phyloP scores from a whole-genome alignment of 805 yeast genomes.

The Sungouiella blattae region DNA sequence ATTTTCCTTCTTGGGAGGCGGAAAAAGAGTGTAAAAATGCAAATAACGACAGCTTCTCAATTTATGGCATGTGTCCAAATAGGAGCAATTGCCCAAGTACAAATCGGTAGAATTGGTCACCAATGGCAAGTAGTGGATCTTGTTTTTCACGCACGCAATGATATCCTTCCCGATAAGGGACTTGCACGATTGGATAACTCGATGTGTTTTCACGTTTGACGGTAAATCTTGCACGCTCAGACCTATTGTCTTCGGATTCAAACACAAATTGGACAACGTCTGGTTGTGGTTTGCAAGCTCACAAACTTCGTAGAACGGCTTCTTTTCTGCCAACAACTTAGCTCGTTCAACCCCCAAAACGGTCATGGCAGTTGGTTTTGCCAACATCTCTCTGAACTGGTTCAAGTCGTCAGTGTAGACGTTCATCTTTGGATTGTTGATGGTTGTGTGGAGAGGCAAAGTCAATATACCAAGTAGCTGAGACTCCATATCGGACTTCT shows the following conservation, averaged over 20 bases:
- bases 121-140: slow-evolving; percentile 26
- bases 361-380: slow-evolving; percentile 38
- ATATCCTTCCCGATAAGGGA: slow-evolving; percentile 10
- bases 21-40: slow-evolving; percentile 62
- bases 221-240: slow-evolving; percentile 15
- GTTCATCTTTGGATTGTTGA: too few species aligned
- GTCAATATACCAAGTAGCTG: too few species aligned
- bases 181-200: slow-evolving; percentile 13
- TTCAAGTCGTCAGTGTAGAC: slow-evolving; percentile 11
- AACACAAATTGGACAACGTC: slow-evolving; percentile 17
- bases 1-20: slow-evolving; percentile 17
- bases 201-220: slow-evolving; percentile 11
- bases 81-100: slow-evolving; percentile 84
- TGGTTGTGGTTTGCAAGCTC: slow-evolving; percentile 34
- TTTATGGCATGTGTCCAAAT: slow-evolving; percentile 90
- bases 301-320: slow-evolving; percentile 52
- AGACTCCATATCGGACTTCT: too few species aligned
- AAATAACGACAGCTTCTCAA: slow-evolving; percentile 74
- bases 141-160: slow-evolving; percentile 14
- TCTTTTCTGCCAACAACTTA: slow-evolving; percentile 30
- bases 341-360: slow-evolving; percentile 39
- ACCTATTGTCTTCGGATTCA: slow-evolving; percentile 12
- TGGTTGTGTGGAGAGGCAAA: too few species aligned
- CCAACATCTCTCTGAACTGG: slow-evolving; percentile 17
- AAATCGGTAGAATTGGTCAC: slow-evolving; percentile 56